Evolutionary conservation across 2,329 filamentous ascomycete genomes (phyloP).

Genomic region (Penicillium palitans): DNA sequence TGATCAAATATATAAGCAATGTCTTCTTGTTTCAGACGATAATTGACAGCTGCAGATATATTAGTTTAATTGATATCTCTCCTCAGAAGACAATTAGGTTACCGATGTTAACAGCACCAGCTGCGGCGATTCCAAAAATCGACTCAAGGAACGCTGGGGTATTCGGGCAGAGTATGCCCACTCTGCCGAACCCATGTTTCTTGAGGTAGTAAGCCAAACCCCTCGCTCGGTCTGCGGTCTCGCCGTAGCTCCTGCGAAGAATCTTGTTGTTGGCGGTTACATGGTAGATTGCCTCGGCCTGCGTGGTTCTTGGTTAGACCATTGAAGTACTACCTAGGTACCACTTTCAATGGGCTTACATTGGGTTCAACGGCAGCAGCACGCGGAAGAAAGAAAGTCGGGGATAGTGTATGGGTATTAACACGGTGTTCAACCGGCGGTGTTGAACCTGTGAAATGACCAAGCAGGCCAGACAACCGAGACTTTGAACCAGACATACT

Average conservation of each 20-base stretch:
- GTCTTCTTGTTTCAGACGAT: slow-evolving; percentile 77
- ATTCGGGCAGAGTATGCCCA: slow-evolving; percentile 87
- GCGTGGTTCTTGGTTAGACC: slow-evolving; percentile 5
- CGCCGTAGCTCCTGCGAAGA: slow-evolving; percentile 73
- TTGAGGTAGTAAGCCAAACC: slow-evolving; percentile 86
- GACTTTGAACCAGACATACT: slow-evolving; percentile 29
- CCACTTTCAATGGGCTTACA: slow-evolving; percentile 39
- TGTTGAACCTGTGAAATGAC: slow-evolving; percentile 27
- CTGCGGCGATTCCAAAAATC: slow-evolving; percentile 82
- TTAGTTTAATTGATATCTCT: not conserved
- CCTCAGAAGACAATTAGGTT: slow-evolving; percentile 31
- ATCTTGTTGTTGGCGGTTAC: slow-evolving; percentile 73
- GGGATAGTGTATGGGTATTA: slow-evolving; percentile 66
- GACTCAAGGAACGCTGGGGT: slow-evolving; percentile 92
- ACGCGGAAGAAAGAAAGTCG: slow-evolving; percentile 81
- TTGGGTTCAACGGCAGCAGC: slow-evolving; percentile 86
- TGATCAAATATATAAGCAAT: slow-evolving; percentile 88
- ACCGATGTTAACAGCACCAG: slow-evolving; percentile 74
- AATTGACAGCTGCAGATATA: slow-evolving; percentile 60
- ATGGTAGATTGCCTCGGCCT: slow-evolving; percentile 81
- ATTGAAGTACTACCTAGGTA: not conserved
- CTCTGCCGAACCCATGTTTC: slow-evolving; percentile 69
- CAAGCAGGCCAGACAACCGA: slow-evolving; percentile 33
- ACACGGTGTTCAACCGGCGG: slow-evolving; percentile 35
- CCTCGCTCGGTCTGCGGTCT: slow-evolving; percentile 80